phyloP scores from a whole-genome alignment of 139 green algal species.

The Tetradesmus lagerheimii region DNA sequence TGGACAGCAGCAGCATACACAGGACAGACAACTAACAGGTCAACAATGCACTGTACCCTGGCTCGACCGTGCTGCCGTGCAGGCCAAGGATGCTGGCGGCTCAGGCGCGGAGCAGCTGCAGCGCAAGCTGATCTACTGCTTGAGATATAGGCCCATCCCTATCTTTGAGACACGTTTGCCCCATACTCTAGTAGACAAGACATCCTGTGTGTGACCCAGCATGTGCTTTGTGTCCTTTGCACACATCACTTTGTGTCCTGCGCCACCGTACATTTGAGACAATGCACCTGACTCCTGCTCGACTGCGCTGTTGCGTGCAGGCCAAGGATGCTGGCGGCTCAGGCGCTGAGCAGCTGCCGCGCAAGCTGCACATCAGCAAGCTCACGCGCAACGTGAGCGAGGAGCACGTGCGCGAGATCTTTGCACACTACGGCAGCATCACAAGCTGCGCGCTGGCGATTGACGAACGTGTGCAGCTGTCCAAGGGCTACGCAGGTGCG shows the following conservation, averaged over 20 bases:
- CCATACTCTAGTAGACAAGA: too few relatives aligned
- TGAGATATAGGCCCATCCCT: too few relatives aligned
- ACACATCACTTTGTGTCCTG: too few relatives aligned
- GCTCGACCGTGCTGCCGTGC: background rate
- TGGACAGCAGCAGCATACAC: background rate
- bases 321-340: constrained; percentile 1
- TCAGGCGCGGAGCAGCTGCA: background rate
- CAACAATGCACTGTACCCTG: too few relatives aligned
- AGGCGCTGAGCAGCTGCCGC: constrained; percentile 20
- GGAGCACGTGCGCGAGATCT: constrained; percentile 88
- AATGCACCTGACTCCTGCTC: too few relatives aligned
- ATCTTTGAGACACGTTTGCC: too few relatives aligned
- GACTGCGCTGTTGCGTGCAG: background rate
- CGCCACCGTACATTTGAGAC: too few relatives aligned
- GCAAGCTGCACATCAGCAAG: constrained; percentile 80
- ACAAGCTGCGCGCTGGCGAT: constrained; percentile 69
- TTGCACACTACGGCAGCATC: constrained; percentile 79
- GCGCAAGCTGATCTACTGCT: constrained; percentile 63
- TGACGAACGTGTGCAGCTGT: constrained; percentile 78
- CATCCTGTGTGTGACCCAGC: too few relatives aligned
- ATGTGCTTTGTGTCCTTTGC: too few relatives aligned
- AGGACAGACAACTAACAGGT: too few relatives aligned
- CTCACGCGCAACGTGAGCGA: constrained; percentile 89
- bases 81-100: background rate
- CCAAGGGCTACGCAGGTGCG: constrained; percentile 74